These are phyloP conservation scores for Calonectria crousiana DNA, from an alignment of 2,329 filamentous ascomycete species.

Conservation along the genomic window DNA sequence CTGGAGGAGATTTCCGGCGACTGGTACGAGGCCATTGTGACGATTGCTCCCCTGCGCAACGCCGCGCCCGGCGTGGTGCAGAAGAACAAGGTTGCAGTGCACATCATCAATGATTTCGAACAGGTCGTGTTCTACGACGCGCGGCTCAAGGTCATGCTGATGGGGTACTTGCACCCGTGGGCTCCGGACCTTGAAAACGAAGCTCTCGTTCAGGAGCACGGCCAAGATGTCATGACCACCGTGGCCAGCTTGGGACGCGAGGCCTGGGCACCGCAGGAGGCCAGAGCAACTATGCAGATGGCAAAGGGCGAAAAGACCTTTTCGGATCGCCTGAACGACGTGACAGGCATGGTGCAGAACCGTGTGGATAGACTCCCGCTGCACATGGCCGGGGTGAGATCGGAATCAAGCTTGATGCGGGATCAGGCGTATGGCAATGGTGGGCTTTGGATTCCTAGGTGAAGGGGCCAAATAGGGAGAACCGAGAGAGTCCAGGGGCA, in stretches of 20 bases:
- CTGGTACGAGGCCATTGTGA: constrained; percentile 73
- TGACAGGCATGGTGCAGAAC: constrained; percentile 63
- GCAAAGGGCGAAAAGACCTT: constrained; percentile 57
- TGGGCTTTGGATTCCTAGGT: constrained; percentile 59
- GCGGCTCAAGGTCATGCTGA: constrained; percentile 66
- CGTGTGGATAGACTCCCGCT: constrained; percentile 70
- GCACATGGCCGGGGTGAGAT: constrained; percentile 70
- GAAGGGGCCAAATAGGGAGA: background rate
- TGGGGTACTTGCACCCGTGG: constrained; percentile 67
- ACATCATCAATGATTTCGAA: constrained; percentile 66
- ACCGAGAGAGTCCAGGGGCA: too few relatives aligned
- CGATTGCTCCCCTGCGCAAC: constrained; percentile 64
- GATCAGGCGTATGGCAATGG: constrained; percentile 64
- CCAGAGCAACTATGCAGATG: constrained; percentile 52
- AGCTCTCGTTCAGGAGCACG: constrained; percentile 47
- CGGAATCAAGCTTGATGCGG: constrained; percentile 57
- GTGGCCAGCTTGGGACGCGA: constrained; percentile 61
- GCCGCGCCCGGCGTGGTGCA: constrained; percentile 59
- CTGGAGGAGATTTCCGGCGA: constrained; percentile 51
- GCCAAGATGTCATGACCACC: constrained; percentile 56
- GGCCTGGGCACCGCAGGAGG: constrained; percentile 58
- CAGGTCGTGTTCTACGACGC: constrained; percentile 54
- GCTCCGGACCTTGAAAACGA: constrained; percentile 36
- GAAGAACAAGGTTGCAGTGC: constrained; percentile 63
- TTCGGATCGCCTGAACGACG: constrained; percentile 60